These are phyloP conservation scores for Aspergillus bertholletiae DNA, from an alignment of 495 filamentous ascomycete genomes.

Conservation along the genomic window DNA sequence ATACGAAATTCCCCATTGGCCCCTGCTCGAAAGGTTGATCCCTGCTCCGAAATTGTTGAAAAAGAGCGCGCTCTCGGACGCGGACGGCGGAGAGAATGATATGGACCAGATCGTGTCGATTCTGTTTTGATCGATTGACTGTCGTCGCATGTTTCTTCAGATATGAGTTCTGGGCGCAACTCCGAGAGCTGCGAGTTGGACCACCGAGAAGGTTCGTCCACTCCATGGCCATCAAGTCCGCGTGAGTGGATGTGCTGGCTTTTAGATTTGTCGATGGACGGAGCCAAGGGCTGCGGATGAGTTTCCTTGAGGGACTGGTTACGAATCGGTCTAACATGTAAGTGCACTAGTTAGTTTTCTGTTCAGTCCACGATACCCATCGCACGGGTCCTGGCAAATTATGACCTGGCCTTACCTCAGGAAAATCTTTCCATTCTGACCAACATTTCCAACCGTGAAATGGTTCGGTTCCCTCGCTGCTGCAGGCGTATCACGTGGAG, in stretches of 20 bases:
- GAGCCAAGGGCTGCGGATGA: slow-evolving; percentile 26
- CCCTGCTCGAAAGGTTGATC: slow-evolving; percentile 28
- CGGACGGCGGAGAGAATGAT: slow-evolving; percentile 20
- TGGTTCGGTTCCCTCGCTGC: slow-evolving; percentile 59
- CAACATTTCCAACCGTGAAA: slow-evolving; percentile 92
- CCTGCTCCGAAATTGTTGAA: slow-evolving; percentile 56
- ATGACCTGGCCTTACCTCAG: slow-evolving; percentile 65
- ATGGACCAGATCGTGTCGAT: slow-evolving; percentile 23
- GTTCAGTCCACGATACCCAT: slow-evolving; percentile 6
- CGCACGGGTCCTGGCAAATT: background rate
- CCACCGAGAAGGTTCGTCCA: slow-evolving; percentile 36
- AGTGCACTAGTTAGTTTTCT: slow-evolving; percentile 22
- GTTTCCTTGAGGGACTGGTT: slow-evolving; percentile 33
- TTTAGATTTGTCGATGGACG: slow-evolving; percentile 29
- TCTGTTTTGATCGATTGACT: slow-evolving; percentile 26
- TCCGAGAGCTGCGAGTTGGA: slow-evolving; percentile 49
- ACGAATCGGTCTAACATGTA: slow-evolving; percentile 46
- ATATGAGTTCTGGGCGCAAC: slow-evolving; percentile 28
- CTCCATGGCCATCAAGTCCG: slow-evolving; percentile 11
- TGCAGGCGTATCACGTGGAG: slow-evolving; percentile 29
- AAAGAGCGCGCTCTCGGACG: slow-evolving; percentile 60
- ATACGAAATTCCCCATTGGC: slow-evolving; percentile 68
- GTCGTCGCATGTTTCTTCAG: slow-evolving; percentile 25
- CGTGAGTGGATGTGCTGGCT: slow-evolving; percentile 32
- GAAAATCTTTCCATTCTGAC: slow-evolving; percentile 90